These are phyloP conservation scores for Didymella pinodella DNA, from an alignment of 2,329 filamentous ascomycete genomes.

Conservation along the genomic window DNA sequence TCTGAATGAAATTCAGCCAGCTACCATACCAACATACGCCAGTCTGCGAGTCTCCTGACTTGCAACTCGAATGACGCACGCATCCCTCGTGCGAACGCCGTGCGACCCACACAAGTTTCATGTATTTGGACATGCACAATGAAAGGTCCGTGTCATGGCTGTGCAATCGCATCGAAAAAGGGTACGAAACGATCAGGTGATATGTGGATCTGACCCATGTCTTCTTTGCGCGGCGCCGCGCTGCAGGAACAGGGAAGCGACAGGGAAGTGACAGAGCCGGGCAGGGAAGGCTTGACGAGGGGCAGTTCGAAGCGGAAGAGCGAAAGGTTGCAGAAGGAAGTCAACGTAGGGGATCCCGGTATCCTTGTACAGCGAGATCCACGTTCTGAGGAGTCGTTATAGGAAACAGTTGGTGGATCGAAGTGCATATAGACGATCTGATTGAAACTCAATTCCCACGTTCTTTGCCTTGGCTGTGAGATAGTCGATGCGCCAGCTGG, in stretches of 20 bases:
- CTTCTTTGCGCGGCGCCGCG: neutral
- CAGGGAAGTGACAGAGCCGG: neutral
- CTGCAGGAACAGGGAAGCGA: neutral
- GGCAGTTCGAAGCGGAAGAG: neutral
- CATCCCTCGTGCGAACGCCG: neutral
- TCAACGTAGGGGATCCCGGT: too few species aligned
- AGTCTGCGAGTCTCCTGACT: neutral
- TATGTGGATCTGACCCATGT: neutral
- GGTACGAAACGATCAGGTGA: neutral
- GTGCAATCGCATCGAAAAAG: neutral
- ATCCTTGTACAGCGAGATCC: too few species aligned
- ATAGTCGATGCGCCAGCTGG: neutral
- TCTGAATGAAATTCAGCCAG: slow-evolving; percentile 2
- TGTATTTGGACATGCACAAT: neutral
- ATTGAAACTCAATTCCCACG: neutral
- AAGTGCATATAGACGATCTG: neutral
- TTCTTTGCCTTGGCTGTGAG: neutral
- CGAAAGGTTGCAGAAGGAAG: neutral
- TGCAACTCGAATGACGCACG: neutral
- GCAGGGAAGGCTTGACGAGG: neutral
- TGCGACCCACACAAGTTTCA: slow-evolving; percentile 5
- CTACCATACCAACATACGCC: neutral
- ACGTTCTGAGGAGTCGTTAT: too few species aligned
- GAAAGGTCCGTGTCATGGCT: slow-evolving; percentile 2
- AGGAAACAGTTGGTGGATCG: too few species aligned